Base-by-base conservation (phyloP, 2,329 filamentous ascomycete species). In the Neofusicoccum umdonicola region DNA sequence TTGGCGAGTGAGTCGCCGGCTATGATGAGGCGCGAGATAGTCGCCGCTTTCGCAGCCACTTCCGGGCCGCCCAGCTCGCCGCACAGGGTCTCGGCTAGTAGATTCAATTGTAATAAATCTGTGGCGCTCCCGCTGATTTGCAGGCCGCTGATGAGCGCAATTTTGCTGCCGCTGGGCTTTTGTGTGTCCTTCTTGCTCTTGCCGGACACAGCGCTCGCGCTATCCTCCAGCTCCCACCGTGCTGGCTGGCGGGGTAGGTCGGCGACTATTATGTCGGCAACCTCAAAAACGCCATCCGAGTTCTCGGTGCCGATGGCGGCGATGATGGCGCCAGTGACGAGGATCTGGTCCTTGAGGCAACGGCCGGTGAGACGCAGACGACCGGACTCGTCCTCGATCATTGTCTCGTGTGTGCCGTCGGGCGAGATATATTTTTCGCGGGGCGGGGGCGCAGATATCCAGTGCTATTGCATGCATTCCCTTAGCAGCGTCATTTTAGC, bases 271-370 rank as follows among this genome's bases (percentile, higher is more conserved):
- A 97, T 83, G 77, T 97, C 94, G 45, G 98, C 84, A 6, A 97
- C 90, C 71, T 98, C 93, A 66, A 99, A 93, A 70, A 97, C 92
- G 68, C 95, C 95, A 78, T 94, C 90, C 61, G 87, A 84, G 71
- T 97, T 97, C 75, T 99, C 95, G 0, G 93, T 97, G 41, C 95
- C 95, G 81, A 99, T 87, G 3, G 93, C 93, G n/a, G 93, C 93
- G 47, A 98, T 85, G 71, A 99, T 93, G 71, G 92, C 96, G 31
- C 95, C 95, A 0, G 95, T 99, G 2, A 97, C 94, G 7, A 98
- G 84, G 66, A 92, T 82, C 27, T 90, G 83, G 0, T 85, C 84
- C 67, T 84, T 82, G 54, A 99, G 80, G 19, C 87, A 77, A 47
- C 86, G 83, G 3, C 95, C 95, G 0, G 90, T 88, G 7, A 99